Percentiles rank a stretch among this genome's conserved stretches.
phyloP scores from a whole-genome alignment of 1,284 basidiomycete species.

The Sanghuangporus baumii region DNA sequence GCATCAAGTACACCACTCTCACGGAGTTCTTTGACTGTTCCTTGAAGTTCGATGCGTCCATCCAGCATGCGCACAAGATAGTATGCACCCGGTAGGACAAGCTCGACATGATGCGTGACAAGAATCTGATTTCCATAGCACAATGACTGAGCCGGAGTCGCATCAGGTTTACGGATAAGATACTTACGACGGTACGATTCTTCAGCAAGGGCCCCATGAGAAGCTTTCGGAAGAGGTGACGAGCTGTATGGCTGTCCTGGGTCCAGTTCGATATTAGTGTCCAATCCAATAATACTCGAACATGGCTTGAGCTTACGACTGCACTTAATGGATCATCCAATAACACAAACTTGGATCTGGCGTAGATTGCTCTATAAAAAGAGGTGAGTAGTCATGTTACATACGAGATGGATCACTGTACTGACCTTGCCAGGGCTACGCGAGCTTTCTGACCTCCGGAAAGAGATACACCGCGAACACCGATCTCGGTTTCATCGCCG shows the following conservation, averaged over 20 bases:
- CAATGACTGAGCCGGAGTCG: background rate
- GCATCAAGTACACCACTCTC: conserved; percentile 52
- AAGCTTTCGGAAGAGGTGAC: conserved; percentile 59
- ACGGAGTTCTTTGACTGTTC: conserved; percentile 54
- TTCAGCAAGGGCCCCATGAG: conserved; percentile 59
- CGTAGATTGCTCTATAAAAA: conserved; percentile 53
- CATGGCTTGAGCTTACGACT: conserved; percentile 39
- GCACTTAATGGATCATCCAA: conserved; percentile 71
- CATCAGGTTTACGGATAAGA: background rate
- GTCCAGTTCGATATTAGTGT: conserved; percentile 4
- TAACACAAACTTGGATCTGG: conserved; percentile 57
- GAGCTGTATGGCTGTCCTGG: conserved; percentile 71
- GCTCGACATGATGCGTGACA: conserved; percentile 71
- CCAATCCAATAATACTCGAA: background rate
- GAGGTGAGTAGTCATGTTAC: conserved; percentile 27
- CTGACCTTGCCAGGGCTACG: conserved; percentile 52
- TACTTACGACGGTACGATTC: conserved; percentile 57
- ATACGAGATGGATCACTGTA: background rate
- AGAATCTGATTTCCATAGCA: conserved; percentile 39
- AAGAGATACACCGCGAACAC: conserved; percentile 50
- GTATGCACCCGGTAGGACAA: conserved; percentile 62
- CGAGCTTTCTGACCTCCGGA: conserved; percentile 66
- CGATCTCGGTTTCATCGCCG: conserved; percentile 59
- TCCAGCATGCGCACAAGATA: conserved; percentile 72
- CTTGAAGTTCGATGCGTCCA: conserved; percentile 66